phyloP scores from a whole-genome alignment of 257 asterid genomes.

The Nemophila menziesii region DNA sequence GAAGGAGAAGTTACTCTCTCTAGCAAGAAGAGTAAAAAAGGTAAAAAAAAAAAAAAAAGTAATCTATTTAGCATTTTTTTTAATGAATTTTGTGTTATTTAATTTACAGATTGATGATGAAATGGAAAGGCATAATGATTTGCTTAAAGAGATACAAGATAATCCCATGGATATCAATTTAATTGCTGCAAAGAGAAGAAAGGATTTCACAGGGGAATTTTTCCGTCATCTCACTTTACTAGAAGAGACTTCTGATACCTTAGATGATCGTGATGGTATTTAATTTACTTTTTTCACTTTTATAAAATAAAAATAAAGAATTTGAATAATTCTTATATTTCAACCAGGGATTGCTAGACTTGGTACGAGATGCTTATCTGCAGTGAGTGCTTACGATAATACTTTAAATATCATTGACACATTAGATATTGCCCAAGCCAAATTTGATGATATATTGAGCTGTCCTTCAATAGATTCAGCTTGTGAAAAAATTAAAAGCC shows the following conservation, averaged over 20 bases:
- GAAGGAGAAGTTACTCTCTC: conserved; percentile 47
- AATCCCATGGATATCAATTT: conserved; percentile 69
- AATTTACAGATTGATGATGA: conserved; percentile 82
- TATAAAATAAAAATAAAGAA: neutral
- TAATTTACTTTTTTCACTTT: neutral
- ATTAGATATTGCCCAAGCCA: conserved; percentile 75
- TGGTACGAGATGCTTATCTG: conserved; percentile 82
- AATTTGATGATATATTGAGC: conserved; percentile 76
- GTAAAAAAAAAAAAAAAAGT: conserved; percentile 17
- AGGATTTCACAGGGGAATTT: conserved; percentile 73
- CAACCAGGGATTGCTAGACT: conserved; percentile 75
- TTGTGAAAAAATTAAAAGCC: conserved; percentile 78
- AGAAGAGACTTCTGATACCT: conserved; percentile 48
- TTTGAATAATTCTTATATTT: conserved; percentile 5
- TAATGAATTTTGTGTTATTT: neutral
- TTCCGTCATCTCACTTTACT: conserved; percentile 67
- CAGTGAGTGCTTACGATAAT: conserved; percentile 87
- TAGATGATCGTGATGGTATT: conserved; percentile 89
- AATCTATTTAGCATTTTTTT: neutral
- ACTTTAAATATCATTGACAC: conserved; percentile 78
- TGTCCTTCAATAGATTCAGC: conserved; percentile 67
- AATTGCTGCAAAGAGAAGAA: conserved; percentile 66
- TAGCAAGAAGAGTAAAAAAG: conserved; percentile 70
- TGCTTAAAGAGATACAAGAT: conserved; percentile 72
- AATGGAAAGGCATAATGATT: conserved; percentile 61